phyloP scores from a whole-genome alignment of 805 yeast genomes.

The Vanderwaltozyma tropicalis region DNA sequence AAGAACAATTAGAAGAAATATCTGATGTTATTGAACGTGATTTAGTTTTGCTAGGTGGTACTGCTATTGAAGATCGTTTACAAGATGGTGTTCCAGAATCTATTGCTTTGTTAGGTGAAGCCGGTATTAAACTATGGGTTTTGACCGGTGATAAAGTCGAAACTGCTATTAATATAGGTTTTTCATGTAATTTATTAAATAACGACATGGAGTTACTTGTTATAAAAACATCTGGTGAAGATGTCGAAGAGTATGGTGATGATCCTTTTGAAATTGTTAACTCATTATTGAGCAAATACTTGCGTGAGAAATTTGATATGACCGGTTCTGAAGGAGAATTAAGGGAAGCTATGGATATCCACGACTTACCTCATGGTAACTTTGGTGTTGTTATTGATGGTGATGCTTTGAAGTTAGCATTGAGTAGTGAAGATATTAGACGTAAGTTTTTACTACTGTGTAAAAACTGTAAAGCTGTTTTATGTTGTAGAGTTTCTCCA shows the following conservation, averaged over 20 bases:
- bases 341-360: constrained; percentile 42
- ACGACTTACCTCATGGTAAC: constrained; percentile 59
- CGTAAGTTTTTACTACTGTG: constrained; percentile 60
- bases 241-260: constrained; percentile 36
- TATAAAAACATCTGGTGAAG: constrained; percentile 40
- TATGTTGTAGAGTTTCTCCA: constrained; percentile 84
- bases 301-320: constrained; percentile 49
- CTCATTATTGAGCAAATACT: constrained; percentile 39
- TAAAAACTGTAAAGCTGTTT: constrained; percentile 71
- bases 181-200: constrained; percentile 68
- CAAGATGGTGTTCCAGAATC: constrained; percentile 86
- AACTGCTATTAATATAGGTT: constrained; percentile 82
- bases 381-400: constrained; percentile 73
- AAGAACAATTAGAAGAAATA: constrained; percentile 59
- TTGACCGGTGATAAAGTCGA: constrained; percentile 83
- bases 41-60: constrained; percentile 62
- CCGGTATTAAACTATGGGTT: constrained; percentile 83
- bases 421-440: constrained; percentile 34
- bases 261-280: constrained; percentile 35
- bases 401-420: constrained; percentile 54
- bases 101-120: constrained; percentile 54
- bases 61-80: constrained; percentile 78
- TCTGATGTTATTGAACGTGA: constrained; percentile 66
- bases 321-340: constrained; percentile 50
- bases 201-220: constrained; percentile 69